Percentiles rank a stretch among this genome's conserved stretches.
Evolutionary conservation across 2,329 filamentous ascomycete genomes (phyloP).

Genomic region (Exophiala dermatitidis): DNA sequence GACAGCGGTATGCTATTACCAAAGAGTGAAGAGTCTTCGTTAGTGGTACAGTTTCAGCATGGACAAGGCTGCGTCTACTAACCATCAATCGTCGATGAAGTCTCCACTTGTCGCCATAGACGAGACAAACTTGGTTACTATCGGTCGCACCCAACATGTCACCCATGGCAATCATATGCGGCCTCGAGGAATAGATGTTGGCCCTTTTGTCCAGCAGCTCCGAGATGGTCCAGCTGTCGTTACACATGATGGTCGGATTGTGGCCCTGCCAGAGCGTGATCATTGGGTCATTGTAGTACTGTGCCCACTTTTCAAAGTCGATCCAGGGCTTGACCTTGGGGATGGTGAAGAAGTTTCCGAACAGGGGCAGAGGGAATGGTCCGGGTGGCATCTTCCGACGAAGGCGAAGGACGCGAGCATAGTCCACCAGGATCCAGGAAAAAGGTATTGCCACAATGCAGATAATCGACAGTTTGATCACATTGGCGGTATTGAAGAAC

Average conservation of each 20-base stretch:
- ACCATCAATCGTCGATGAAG: slow-evolving; percentile 44
- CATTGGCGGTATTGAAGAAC: not conserved
- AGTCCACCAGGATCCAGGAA: slow-evolving; percentile 22
- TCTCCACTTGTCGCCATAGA: slow-evolving; percentile 34
- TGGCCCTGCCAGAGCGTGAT: slow-evolving; percentile 52
- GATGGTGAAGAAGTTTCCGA: slow-evolving; percentile 51
- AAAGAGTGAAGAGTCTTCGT: too few relatives aligned
- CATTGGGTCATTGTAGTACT: slow-evolving; percentile 43
- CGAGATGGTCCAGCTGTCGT: slow-evolving; percentile 30
- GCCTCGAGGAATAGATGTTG: slow-evolving; percentile 30
- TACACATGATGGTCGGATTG: slow-evolving; percentile 32
- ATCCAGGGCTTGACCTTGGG: slow-evolving; percentile 52
- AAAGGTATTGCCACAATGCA: slow-evolving; percentile 7
- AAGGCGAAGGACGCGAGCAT: slow-evolving; percentile 26
- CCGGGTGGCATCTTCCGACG: slow-evolving; percentile 43
- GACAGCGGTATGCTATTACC: slow-evolving; percentile 40
- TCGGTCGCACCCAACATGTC: slow-evolving; percentile 33
- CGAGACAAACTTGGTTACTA: slow-evolving; percentile 41
- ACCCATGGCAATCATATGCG: slow-evolving; percentile 30
- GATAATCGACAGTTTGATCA: slow-evolving; percentile 1
- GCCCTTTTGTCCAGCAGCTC: slow-evolving; percentile 33
- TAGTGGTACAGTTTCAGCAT: too few relatives aligned
- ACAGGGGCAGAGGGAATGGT: slow-evolving; percentile 47
- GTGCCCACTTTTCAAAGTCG: slow-evolving; percentile 49
- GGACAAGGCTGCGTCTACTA: not conserved